Base-by-base conservation (phyloP, 1,284 basidiomycete species). In the Porodaedalea pini region DNA sequence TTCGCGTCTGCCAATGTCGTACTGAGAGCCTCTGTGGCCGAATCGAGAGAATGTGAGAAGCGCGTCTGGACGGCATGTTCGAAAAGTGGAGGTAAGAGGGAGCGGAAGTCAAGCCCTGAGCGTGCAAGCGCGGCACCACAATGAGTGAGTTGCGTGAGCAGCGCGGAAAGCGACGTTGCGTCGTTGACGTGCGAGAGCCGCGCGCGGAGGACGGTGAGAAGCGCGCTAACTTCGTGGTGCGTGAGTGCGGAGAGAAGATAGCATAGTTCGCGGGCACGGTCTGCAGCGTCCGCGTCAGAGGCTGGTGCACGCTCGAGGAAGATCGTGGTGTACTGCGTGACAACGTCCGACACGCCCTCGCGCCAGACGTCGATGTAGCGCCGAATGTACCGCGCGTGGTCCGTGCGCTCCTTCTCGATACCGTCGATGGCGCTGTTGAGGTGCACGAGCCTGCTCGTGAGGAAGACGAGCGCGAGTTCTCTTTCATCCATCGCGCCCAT, bases 141-240 rank as follows among this genome's bases (percentile, higher is more conserved):
- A 71, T 97, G 97, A 7, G 90, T 90, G 45, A 98, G 80, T 66
- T 97, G 94, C 0, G 94, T 94, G 54, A 95, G 82, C 48, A 97
- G 79, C 6, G 93, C 88, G 0, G 88, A 85, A 48, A 96, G 80
- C 1, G 88, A 77, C 0, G 87, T 79, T 0, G 89, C 78, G 53
- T 85, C 81, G 71, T 68, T 67, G 47, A 80, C 67, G 54, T 78
- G 76, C 0, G 78, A 73, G 67, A 85, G 67, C 54, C 77, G 65
- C 61, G 13, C 63, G 2, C 72, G 80, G 25, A 88, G 75, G 39
- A 87, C 78, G 5, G 78, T 73, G 15, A 75, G 72, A 27, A 94
- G 77, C 17, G 75, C 74, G 36, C 74, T 73, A 25, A 73, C 69
- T 19, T 79, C 69, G 29, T 50, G 44, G n/a, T 49, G 56, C 23